Evolutionary conservation across 2,329 filamentous ascomycete genomes (phyloP), one percentile per base, ranked within the genome.

Genomic region (Cercospora sojina): DNA sequence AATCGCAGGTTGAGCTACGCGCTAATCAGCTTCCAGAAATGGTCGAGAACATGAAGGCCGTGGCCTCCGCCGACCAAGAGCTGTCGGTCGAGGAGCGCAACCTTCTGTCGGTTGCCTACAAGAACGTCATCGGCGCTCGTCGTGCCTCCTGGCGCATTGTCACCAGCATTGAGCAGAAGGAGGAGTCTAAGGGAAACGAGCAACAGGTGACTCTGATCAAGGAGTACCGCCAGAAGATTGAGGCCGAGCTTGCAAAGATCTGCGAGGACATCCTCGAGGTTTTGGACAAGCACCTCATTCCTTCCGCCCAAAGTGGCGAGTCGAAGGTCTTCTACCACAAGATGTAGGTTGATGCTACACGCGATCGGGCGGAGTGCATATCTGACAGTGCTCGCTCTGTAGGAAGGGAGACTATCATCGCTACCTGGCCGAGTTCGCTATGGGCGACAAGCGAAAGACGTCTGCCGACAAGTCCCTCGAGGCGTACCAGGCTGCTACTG

Each of bases 261-360:
- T 97, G 94, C 85, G 91, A 97, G 80, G 94, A 98, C 79, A 95
- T 98, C 79, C 90, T 98, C 72, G 91, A 96, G 76, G 93, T 97
- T 76, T 88, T 98, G 66, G 93, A 97, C 84, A 83, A 94, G 84
- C 91, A 94, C 85, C 86, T 98, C 78, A 97, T 98, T 77, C 91
- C 92, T 76, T 95, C 91, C 76, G 94, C 94, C 75, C 90, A 95
- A 86, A 92, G 89, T 78, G 94, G 93, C 83, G 94, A 98, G 87
- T 97, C 93, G 77, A 97, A 97, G 89, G 94, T 98, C 77, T 98
- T 98, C 86, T 97, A 97, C 86, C 93, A 98, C 91, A 98, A 98
- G 90, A 98, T 98, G 93, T 96, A 82, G 74, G 87, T 79, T 20
- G 47, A 23, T 43, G n/a, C 12, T 6, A 23, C 25, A 49, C 51